Evolutionary conservation across 2,329 filamentous ascomycete genomes (phyloP), one percentile per base, ranked within the genome.

Genomic region (Aspergillus proliferans): DNA sequence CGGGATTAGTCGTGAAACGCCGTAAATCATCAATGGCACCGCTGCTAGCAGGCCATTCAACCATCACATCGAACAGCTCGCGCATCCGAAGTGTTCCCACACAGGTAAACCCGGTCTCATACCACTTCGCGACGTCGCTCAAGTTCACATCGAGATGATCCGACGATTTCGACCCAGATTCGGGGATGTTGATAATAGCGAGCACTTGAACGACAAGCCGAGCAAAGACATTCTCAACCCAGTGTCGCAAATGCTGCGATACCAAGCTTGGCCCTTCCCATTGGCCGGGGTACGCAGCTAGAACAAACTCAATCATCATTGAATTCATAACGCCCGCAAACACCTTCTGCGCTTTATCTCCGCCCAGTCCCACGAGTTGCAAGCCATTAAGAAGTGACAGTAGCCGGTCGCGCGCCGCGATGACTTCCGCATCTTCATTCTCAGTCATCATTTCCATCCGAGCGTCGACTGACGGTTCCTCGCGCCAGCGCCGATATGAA

Each of bases 21-120:
- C 80, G 81, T 52, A 85, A 70, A 60, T 85, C 82, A 34, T 82
- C 73, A 28, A 85, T 75, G 1, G 79, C 81, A 10, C 81, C 81
- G 49, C 71, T 68, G 47, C 79, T 83, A 14, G 71, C 66, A 49
- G 81, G 77, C 79, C 81, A 84, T 47, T 77, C 74, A 46, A 83
- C 79, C 48, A 85, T 76, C 49, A 84, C 78, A 58, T 83, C 78
- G 50, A 85, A 84, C 1, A 85, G 67, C 49, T 81, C 75, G 26
- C 74, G 72, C 1, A 79, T 76, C 14, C 82, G 74, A 15, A 78
- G 71, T 38, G 75, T 73, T 2, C 81, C 82, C 2, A 85, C 65
- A 30, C 78, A 73, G 14, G 72, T 70, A 38, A 81, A 68, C 4
- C 76, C 80, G 56, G 80, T 78, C 24, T 78, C 74, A 52, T 77